Percentiles rank a stretch among this genome's conserved stretches.
Evolutionary conservation across 2,329 filamentous ascomycete species (phyloP).

Genomic region (Nemania abortiva): DNA sequence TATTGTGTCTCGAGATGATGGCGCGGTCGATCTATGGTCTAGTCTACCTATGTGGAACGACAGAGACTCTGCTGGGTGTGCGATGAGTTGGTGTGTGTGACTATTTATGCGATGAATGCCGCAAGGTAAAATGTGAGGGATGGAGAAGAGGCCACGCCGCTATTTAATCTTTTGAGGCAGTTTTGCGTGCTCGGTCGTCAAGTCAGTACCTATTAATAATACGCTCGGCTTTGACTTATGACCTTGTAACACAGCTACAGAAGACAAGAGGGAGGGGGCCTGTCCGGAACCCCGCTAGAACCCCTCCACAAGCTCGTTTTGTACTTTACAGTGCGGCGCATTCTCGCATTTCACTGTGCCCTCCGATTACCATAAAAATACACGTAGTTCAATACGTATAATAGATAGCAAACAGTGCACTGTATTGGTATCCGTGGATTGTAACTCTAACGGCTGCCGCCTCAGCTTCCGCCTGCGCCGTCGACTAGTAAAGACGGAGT

Average conservation of each 20-base stretch:
- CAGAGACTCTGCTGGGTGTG: slow-evolving; percentile 6
- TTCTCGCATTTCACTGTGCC: neutral
- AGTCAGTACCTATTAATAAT: slow-evolving; percentile 36
- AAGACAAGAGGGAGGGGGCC: neutral
- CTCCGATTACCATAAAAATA: neutral
- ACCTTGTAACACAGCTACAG: slow-evolving; percentile 6
- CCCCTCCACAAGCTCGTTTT: slow-evolving; percentile 17
- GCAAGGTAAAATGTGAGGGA: neutral
- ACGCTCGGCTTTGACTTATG: slow-evolving; percentile 20
- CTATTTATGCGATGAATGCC: neutral
- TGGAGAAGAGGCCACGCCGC: slow-evolving; percentile 25
- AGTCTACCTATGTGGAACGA: slow-evolving; percentile 4
- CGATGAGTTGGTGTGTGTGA: neutral
- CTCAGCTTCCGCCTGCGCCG: slow-evolving; percentile 40
- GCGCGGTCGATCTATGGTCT: slow-evolving; percentile 2
- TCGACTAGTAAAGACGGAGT: slow-evolving; percentile 30
- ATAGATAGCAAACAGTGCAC: neutral
- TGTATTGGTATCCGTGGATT: slow-evolving; percentile 22
- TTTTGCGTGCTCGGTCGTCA: slow-evolving; percentile 17
- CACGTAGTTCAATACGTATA: neutral
- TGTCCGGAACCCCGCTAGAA: neutral
- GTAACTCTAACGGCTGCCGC: slow-evolving; percentile 39
- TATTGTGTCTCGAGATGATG: slow-evolving; percentile 1
- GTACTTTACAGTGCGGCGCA: slow-evolving; percentile 47
- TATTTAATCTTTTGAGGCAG: slow-evolving; percentile 24